Percentiles rank a stretch among this genome's conserved stretches.
Evolutionary conservation across 2,329 filamentous ascomycete species (phyloP).

Genomic region (Fusarium incarnatum): DNA sequence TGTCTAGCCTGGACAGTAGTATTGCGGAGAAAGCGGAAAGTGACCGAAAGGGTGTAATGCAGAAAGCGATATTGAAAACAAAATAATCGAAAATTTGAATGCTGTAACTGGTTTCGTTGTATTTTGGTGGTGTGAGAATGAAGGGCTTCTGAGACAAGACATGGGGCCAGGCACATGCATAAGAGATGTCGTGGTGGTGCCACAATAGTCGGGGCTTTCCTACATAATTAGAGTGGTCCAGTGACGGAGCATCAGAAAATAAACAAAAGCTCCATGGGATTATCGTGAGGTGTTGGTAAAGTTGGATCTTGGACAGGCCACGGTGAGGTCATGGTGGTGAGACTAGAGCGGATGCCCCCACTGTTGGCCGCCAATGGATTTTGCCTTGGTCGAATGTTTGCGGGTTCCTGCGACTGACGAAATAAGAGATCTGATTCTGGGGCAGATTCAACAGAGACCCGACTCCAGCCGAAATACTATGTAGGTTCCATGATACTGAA

Average conservation of each 20-base stretch:
- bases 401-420: not conserved
- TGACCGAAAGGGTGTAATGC: slow-evolving; percentile 18
- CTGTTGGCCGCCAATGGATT: slow-evolving; percentile 25
- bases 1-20: not conserved
- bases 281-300: not conserved
- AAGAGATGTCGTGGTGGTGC: slow-evolving; percentile 24
- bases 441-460: slow-evolving; percentile 18
- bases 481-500: slow-evolving; percentile 12
- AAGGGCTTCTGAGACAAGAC: slow-evolving; percentile 11
- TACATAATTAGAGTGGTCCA: not conserved
- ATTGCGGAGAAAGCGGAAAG: slow-evolving; percentile 31
- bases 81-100: not conserved
- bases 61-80: not conserved
- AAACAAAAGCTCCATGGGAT: not conserved
- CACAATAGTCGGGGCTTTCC: slow-evolving; percentile 23
- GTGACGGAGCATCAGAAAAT: not conserved
- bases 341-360: slow-evolving; percentile 28
- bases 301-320: slow-evolving; percentile 27
- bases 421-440: slow-evolving; percentile 17
- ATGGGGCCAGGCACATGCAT: slow-evolving; percentile 12
- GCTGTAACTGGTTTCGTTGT: not conserved
- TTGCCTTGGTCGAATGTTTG: slow-evolving; percentile 38
- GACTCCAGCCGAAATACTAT: slow-evolving; percentile 31
- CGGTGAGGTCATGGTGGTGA: slow-evolving; percentile 46
- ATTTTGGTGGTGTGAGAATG: slow-evolving; percentile 18